These are phyloP conservation scores for Zarea fungicola DNA, from an alignment of 2,329 filamentous ascomycete species.

Conservation along the genomic window DNA sequence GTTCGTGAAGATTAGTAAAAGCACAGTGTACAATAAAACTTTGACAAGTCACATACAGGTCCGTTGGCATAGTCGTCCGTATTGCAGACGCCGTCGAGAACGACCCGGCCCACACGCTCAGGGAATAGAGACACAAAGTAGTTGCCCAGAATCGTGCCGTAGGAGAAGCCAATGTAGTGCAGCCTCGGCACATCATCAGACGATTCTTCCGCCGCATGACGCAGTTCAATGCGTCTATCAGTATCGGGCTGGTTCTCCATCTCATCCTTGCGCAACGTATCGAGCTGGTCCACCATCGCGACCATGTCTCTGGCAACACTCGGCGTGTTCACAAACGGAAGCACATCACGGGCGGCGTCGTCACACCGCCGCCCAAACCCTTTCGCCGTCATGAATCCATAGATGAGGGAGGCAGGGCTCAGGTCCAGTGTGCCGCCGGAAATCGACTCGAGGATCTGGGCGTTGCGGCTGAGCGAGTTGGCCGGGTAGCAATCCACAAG, in stretches of 20 bases:
- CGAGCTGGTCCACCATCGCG: conserved; percentile 36
- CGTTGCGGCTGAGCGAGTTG: conserved; percentile 24
- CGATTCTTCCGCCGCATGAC: neutral
- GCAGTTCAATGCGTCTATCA: neutral
- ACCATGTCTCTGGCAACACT: conserved; percentile 39
- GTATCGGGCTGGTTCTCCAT: neutral
- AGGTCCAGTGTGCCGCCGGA: conserved; percentile 25
- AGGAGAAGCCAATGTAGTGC: conserved; percentile 47
- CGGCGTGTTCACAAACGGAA: conserved; percentile 30
- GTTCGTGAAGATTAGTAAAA: neutral
- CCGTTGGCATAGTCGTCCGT: conserved; percentile 30
- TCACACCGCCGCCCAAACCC: conserved; percentile 27
- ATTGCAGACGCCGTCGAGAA: conserved; percentile 36
- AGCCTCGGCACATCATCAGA: conserved; percentile 22
- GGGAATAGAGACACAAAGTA: conserved; percentile 32
- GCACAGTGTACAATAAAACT: too few species aligned
- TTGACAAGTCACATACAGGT: conserved; percentile 21
- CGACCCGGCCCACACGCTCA: conserved; percentile 33
- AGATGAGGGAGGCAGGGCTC: conserved; percentile 18
- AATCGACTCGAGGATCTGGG: conserved; percentile 23
- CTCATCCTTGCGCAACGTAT: conserved; percentile 23
- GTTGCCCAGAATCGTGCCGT: conserved; percentile 33
- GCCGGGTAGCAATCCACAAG: conserved; percentile 32
- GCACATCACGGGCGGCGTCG: conserved; percentile 23
- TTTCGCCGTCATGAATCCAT: conserved; percentile 20